A percentile compares a stretch with the other conserved stretches of the same genome.
Conservation (phyloP, 495 filamentous ascomycete genomes). For the Penicillium odoratum region DNA sequence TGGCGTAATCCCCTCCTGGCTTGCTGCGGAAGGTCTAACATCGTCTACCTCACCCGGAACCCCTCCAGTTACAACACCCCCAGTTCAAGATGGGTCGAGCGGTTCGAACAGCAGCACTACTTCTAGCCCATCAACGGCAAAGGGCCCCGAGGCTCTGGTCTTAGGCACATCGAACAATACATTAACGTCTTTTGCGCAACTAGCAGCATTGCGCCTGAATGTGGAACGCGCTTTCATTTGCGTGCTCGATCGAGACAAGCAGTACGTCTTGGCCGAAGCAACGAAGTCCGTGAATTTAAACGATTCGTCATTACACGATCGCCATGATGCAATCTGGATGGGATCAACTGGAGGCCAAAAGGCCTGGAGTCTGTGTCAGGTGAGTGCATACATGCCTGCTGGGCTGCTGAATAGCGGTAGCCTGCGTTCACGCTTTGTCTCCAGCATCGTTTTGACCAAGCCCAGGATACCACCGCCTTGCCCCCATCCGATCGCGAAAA, state of each 20-base stretch:
- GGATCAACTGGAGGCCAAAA: conserved; percentile 36
- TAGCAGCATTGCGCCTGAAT: conserved; percentile 45
- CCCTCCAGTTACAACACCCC: conserved; percentile 8
- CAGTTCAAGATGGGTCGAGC: conserved; percentile 11
- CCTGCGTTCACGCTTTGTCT: background rate
- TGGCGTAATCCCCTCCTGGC: conserved; percentile 23
- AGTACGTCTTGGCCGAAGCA: conserved; percentile 54
- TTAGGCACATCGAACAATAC: conserved; percentile 50
- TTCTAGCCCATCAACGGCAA: conserved; percentile 17
- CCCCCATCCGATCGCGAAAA: conserved; percentile 34
- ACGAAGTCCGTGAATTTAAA: conserved; percentile 47
- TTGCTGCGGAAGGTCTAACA: conserved; percentile 8
- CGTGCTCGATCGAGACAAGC: conserved; percentile 55
- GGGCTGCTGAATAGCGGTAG: background rate
- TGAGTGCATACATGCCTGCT: conserved; percentile 18
- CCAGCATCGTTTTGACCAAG: background rate
- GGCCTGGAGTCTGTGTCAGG: conserved; percentile 49
- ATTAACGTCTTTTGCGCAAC: conserved; percentile 48
- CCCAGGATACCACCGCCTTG: conserved; percentile 34
- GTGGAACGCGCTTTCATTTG: conserved; percentile 41
- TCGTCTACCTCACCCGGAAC: conserved; percentile 10
- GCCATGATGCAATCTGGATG: conserved; percentile 31
- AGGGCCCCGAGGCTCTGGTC: conserved; percentile 20
- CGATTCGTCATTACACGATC: conserved; percentile 27
- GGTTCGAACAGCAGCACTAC: conserved; percentile 13